Base-by-base conservation (phyloP, 495 filamentous ascomycete genomes). In the Clohesyomyces aquaticus region DNA sequence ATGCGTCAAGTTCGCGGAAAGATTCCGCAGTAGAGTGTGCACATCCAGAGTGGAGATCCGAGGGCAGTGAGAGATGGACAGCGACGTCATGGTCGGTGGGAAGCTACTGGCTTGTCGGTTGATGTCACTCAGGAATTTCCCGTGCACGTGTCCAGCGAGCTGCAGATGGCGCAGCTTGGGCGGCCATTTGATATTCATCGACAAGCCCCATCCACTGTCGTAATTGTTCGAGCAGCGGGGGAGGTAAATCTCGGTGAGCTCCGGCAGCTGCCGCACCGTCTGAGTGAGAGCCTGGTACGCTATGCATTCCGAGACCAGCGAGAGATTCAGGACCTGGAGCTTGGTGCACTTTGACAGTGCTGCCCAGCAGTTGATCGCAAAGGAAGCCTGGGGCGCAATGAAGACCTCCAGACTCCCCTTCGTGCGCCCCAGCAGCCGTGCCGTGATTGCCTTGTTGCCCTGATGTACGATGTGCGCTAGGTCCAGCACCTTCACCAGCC, bases 401-500 rank as follows among this genome's bases (percentile, higher is more conserved):
- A 91, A 88, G 28, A 76, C 75, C 48, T 85, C 80, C 9, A 91
- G 73, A 19, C 77, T 80, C 21, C 69, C 73, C 56, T 87, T 87
- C 11, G 84, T 77, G 19, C 85, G 74, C 3, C 83, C 82, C 19
- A 91, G 69, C 12, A 91, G 71, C 38, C 87, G 78, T 19, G 88
- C 86, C 1, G 87, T 90, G 22, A 83, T 71, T 53, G 84, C 87
- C 59, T 84, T 84, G 45, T 80, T 81, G 25, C 86, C 81, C 68
- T 90, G 84, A 65, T 91, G 85, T 4, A 89, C 82, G 43, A 91
- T 77, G 29, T 68, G 50, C 23, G 77, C 77, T 71, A 91, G 80
- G 68, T 89, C 79, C 6, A 91, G 77, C 6, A 65, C 65, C 18
- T 77, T 78, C 0, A 91, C 81, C 21, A 89, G 70, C 19, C 74